Base-by-base conservation (phyloP, 2,329 filamentous ascomycete species). In the Penicillium sp. region DNA sequence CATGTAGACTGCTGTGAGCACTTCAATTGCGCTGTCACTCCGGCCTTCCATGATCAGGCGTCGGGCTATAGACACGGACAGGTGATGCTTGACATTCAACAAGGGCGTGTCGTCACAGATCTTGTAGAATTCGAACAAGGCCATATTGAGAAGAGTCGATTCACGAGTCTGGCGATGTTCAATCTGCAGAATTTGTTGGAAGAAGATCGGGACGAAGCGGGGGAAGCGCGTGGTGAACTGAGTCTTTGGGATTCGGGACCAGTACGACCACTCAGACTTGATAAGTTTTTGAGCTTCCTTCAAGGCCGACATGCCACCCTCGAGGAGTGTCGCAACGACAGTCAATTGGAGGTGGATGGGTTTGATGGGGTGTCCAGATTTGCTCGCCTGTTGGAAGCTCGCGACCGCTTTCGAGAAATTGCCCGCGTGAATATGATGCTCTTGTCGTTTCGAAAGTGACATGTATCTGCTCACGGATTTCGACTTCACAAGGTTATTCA, bases 101-200 rank as follows among this genome's bases (percentile, higher is more conserved):
- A 63, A 61, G 34, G 72, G 70, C 11, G 67, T 67, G 14, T 70
- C 68, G 63, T 69, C 71, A 58, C 74, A 76, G 5, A 78, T 56
- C n/a, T 69, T 63, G 58, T 78, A 78, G 58, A 76, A 78, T 38
- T 74, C 73, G 37, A 78, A 70, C 11, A 78, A 60, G 1, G 74
- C 76, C 61, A 74, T 63, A 45, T 77, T 73, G 49, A 75, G 55
- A 15, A 73, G 57, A 31, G 73, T 70, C 1, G 60, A 63, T 39
- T 71, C 69, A 12, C 47, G 57, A 20, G 58, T 47, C 2, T 65
- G 54, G 14, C 55, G 39, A 8, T 62, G 54, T 15, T 68, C 64
- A 10, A 71, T 41, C n/a, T 70, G 67, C 55, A 68, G 65, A 31
- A 78, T 55, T 52, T 73, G 70, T 10, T 73, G 71, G 63, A 78